These are phyloP conservation scores for Dianthus caryophyllus DNA, from an alignment of 148 eudicot species.

Conservation along the genomic window DNA sequence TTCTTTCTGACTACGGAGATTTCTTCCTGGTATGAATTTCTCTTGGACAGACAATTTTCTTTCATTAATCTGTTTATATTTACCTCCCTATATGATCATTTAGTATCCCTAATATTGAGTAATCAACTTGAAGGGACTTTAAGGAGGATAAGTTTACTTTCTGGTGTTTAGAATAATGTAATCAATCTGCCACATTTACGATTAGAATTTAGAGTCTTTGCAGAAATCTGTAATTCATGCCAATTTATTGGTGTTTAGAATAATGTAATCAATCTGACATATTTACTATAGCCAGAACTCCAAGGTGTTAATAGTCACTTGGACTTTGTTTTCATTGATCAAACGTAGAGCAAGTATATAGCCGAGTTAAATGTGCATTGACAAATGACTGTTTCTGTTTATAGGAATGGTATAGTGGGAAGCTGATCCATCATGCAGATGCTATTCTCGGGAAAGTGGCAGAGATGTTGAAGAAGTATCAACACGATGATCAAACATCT, in stretches of 20 bases:
- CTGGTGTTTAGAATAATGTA: too few relatives aligned
- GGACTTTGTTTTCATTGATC: not conserved
- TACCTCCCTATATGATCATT: not conserved
- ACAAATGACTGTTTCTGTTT: conserved; percentile 2
- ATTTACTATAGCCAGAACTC: too few relatives aligned
- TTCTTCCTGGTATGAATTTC: conserved; percentile 61
- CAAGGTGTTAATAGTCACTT: too few relatives aligned
- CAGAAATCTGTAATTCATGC: too few relatives aligned
- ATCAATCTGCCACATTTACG: too few relatives aligned
- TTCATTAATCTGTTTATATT: not conserved
- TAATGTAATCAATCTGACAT: too few relatives aligned
- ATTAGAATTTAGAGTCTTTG: too few relatives aligned
- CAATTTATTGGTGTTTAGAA: too few relatives aligned
- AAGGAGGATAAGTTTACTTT: not conserved
- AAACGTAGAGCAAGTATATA: conserved; percentile 3
- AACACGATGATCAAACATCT: conserved; percentile 36
- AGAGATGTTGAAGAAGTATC: conserved; percentile 46
- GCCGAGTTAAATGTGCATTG: not conserved
- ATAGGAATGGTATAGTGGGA: conserved; percentile 68
- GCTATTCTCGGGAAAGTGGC: conserved; percentile 47
- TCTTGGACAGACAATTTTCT: conserved; percentile 16
- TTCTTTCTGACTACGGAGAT: conserved; percentile 53
- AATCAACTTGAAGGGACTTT: not conserved
- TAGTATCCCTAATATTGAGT: not conserved
- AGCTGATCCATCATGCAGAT: conserved; percentile 58